Conservation (phyloP, 1,284 basidiomycete genomes). For the Rhodofomes roseus region DNA sequence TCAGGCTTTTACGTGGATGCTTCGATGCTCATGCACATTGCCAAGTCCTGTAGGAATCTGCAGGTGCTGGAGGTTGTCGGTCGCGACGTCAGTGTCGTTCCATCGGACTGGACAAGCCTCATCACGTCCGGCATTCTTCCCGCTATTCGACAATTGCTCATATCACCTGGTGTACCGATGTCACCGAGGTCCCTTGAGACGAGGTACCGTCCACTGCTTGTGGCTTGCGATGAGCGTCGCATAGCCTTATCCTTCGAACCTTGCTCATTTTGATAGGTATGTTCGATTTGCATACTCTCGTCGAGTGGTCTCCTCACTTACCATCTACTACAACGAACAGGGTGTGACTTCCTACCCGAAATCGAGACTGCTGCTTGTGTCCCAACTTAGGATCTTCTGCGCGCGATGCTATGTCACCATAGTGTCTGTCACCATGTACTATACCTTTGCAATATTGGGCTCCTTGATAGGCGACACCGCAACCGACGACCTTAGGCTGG, state of each 20-base stretch:
- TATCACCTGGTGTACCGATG: conserved; percentile 26
- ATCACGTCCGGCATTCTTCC: conserved; percentile 32
- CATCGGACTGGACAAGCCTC: conserved; percentile 39
- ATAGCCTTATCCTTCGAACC: conserved; percentile 5
- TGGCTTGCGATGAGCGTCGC: conserved; percentile 23
- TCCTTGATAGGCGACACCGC: too few species aligned
- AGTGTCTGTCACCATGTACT: too few species aligned
- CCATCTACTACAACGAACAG: too few species aligned
- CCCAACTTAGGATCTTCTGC: too few species aligned
- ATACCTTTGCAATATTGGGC: too few species aligned
- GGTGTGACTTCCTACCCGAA: too few species aligned
- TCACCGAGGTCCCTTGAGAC: conserved; percentile 27
- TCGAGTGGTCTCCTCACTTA: too few species aligned
- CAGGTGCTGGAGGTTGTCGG: conserved; percentile 39
- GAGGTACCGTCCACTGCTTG: conserved; percentile 20
- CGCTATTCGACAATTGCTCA: conserved; percentile 30
- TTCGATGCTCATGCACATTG: conserved; percentile 32
- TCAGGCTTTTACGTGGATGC: conserved; percentile 38
- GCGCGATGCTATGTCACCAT: too few species aligned
- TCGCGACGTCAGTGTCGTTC: conserved; percentile 31
- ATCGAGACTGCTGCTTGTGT: too few species aligned
- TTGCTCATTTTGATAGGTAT: background rate
- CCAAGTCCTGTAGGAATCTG: conserved; percentile 34
- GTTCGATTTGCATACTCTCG: too few species aligned
- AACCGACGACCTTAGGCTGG: too few species aligned